Conservation (phyloP, 202 grass and related monocot genomes). For the Bolboschoenoplectus hybrid region DNA sequence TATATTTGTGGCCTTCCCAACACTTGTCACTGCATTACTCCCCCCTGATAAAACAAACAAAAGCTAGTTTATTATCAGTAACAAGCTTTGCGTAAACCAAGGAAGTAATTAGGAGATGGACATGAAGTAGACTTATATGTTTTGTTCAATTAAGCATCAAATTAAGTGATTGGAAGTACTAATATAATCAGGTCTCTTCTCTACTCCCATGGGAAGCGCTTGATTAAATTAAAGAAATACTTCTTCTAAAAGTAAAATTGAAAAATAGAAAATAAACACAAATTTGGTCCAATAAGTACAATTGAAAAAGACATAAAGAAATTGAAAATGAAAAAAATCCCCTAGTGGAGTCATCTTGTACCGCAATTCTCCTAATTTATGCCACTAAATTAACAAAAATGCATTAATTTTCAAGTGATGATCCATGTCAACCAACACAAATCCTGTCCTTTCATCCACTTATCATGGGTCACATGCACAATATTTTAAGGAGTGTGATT, state of each 20-base stretch:
- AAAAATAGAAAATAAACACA: not conserved
- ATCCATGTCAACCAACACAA: slow-evolving; percentile 22
- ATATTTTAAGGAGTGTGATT: slow-evolving; percentile 14
- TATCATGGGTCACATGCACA: not conserved
- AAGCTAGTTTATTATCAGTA: not conserved
- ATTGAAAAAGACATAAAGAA: not conserved
- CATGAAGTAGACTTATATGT: not conserved
- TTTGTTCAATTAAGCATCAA: not conserved
- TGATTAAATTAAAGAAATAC: slow-evolving; percentile 16
- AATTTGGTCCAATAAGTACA: not conserved
- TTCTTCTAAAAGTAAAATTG: not conserved
- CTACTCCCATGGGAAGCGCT: not conserved
- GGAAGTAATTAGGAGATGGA: not conserved
- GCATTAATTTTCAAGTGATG: not conserved
- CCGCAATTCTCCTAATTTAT: slow-evolving; percentile 7
- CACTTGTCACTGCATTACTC: slow-evolving; percentile 53
- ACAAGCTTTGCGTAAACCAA: not conserved
- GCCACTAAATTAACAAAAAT: not conserved
- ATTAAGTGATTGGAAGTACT: not conserved
- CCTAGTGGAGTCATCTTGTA: slow-evolving; percentile 21
- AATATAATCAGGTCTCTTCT: not conserved
- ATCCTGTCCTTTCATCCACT: not conserved
- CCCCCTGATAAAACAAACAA: slow-evolving; percentile 39
- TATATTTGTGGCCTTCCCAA: slow-evolving; percentile 82
- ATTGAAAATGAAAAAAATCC: not conserved